Conservation (phyloP, 768 basidiomycete genomes). For the Panellus pusillus region DNA sequence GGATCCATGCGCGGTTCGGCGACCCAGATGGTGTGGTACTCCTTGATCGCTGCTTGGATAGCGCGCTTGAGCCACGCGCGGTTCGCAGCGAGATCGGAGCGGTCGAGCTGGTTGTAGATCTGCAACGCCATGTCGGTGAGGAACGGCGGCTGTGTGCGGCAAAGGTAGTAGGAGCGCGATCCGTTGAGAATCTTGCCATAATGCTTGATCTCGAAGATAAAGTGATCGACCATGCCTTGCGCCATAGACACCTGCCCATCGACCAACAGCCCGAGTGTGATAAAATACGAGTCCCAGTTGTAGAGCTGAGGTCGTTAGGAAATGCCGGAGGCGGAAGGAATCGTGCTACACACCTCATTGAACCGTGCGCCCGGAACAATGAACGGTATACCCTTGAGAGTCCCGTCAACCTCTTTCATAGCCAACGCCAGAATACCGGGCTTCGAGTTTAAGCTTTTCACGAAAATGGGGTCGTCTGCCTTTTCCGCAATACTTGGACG, state of each 20-base stretch:
- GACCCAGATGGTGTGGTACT: slow-evolving; percentile 98
- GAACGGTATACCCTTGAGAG: slow-evolving; percentile 92
- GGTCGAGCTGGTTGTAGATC: slow-evolving; percentile 94
- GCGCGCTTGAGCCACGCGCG: slow-evolving; percentile 92
- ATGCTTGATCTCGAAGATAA: slow-evolving; percentile 98
- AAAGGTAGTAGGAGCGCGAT: slow-evolving; percentile 92
- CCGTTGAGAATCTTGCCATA: slow-evolving; percentile 98
- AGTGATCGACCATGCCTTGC: slow-evolving; percentile 98
- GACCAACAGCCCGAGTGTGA: slow-evolving; percentile 88
- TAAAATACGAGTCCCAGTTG: slow-evolving; percentile 97
- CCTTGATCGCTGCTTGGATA: slow-evolving; percentile 97
- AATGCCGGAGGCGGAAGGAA: background rate
- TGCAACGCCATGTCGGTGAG: slow-evolving; percentile 98
- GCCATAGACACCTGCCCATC: slow-evolving; percentile 95
- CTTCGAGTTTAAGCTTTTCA: slow-evolving; percentile 91
- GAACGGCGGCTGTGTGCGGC: slow-evolving; percentile 97
- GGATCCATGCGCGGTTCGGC: slow-evolving; percentile 92
- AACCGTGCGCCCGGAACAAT: slow-evolving; percentile 95
- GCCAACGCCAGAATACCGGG: slow-evolving; percentile 94
- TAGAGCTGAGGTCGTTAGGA: slow-evolving; percentile 58
- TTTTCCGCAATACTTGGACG: slow-evolving; percentile 83
- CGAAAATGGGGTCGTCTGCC: slow-evolving; percentile 84
- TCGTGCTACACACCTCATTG: slow-evolving; percentile 67
- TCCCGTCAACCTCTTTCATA: slow-evolving; percentile 88
- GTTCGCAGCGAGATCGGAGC: slow-evolving; percentile 76